Evolutionary conservation across 768 basidiomycete species (phyloP).

Genomic region (Lactarius akahatsu): DNA sequence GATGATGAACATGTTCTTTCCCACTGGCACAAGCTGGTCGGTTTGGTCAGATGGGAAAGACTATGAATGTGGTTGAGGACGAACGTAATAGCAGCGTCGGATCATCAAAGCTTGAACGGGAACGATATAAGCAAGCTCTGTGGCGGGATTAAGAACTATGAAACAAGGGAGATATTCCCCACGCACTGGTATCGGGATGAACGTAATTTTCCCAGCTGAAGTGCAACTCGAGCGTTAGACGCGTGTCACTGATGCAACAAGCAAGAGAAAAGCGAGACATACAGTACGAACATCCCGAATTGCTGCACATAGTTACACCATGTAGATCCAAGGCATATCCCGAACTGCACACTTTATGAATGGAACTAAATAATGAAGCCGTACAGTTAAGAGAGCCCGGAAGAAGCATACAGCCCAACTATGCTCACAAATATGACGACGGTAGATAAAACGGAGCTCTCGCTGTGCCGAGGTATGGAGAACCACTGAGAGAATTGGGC

Average conservation of each 20-base stretch:
- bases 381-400: not conserved
- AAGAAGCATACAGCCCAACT: slow-evolving; percentile 10
- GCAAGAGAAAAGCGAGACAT: not conserved
- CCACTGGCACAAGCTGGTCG: slow-evolving; percentile 4
- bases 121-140: slow-evolving; percentile 3
- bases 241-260: not conserved
- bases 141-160: not conserved
- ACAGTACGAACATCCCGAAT: not conserved
- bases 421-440: slow-evolving; percentile 2
- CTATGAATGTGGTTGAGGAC: not conserved
- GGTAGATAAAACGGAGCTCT: not conserved
- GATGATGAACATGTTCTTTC: slow-evolving; percentile 4
- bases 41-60: not conserved
- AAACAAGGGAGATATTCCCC: not conserved
- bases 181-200: slow-evolving; percentile 6
- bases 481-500: slow-evolving; percentile 7
- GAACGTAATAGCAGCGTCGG: slow-evolving; percentile 19
- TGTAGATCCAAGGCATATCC: not conserved
- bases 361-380: not conserved
- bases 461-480: not conserved
- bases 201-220: not conserved
- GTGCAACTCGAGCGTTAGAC: not conserved
- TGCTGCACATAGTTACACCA: not conserved
- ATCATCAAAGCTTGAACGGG: slow-evolving; percentile 20
- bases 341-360: not conserved